Evolutionary conservation across 208 protist genomes (phyloP).

Genomic region (Vickermania ingenoplastis): DNA sequence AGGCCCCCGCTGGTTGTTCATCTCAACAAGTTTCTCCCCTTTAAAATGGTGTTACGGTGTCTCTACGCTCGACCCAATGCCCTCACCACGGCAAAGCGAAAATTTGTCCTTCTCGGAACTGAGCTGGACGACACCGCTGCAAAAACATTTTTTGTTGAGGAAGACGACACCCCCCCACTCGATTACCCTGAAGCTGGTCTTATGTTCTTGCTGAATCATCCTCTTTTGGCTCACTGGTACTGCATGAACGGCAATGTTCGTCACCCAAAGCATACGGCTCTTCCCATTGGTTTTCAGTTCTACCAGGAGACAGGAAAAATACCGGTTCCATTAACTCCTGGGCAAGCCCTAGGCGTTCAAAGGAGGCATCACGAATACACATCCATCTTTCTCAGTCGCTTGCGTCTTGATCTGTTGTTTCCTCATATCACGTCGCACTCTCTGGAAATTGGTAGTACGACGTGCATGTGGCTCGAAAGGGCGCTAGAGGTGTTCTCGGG

Average conservation of each 20-base stretch:
- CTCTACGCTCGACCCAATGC: background rate
- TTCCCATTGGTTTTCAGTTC: background rate
- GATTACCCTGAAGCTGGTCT: background rate
- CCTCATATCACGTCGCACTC: background rate
- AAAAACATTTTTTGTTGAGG: background rate
- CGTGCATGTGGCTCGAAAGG: background rate
- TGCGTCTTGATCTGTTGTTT: background rate
- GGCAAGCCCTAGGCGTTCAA: too few relatives aligned
- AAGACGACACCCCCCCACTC: background rate
- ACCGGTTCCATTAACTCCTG: background rate
- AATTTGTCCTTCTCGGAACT: background rate
- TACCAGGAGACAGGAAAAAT: background rate
- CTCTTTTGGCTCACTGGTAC: background rate
- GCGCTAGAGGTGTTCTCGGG: background rate
- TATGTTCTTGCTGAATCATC: background rate
- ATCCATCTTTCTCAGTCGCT: background rate
- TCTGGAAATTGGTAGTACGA: background rate
- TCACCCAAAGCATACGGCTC: background rate
- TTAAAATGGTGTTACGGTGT: background rate
- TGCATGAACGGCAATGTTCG: slow-evolving; percentile 1
- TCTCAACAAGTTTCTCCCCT: background rate
- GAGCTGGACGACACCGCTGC: background rate
- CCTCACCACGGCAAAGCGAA: background rate
- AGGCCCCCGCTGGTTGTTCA: background rate
- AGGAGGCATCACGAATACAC: too few relatives aligned